phyloP scores from a whole-genome alignment of 2,329 filamentous ascomycete species.

The Colletotrichum brevisporum region DNA sequence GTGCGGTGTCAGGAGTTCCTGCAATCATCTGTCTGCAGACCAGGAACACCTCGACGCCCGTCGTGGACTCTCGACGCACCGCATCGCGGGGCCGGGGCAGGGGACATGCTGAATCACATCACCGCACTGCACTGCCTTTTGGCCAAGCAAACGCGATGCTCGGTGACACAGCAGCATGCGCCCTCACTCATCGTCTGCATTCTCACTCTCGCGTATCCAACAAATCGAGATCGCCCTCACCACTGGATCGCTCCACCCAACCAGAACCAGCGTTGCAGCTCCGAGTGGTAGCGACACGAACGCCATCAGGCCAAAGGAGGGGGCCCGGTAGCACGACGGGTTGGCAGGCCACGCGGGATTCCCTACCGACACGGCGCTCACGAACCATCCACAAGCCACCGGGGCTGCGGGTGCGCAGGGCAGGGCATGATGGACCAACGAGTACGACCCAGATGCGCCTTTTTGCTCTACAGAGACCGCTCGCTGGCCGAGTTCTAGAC shows the following conservation, averaged over 20 bases:
- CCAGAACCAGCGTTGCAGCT: constrained; percentile 20
- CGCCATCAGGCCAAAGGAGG: not conserved
- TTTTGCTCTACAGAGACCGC: constrained; percentile 10
- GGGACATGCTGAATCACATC: not conserved
- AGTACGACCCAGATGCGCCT: constrained; percentile 14
- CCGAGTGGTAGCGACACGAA: constrained; percentile 2
- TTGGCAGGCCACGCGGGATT: constrained; percentile 16
- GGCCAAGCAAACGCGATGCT: constrained; percentile 12
- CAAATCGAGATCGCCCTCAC: constrained; percentile 22
- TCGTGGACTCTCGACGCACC: not conserved
- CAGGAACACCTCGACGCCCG: constrained; percentile 19
- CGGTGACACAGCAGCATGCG: constrained; percentile 11
- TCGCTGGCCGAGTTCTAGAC: constrained; percentile 31
- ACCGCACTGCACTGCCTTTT: constrained; percentile 5
- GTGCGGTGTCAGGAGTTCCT: constrained; percentile 29
- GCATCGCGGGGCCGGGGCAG: not conserved
- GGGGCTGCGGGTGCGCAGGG: not conserved
- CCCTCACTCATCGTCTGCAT: constrained; percentile 5
- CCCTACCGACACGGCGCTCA: constrained; percentile 3
- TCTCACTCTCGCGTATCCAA: constrained; percentile 3
- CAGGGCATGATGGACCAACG: not conserved
- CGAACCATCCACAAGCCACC: not conserved
- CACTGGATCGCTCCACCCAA: constrained; percentile 15
- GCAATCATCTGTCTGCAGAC: constrained; percentile 21
- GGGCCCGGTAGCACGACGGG: constrained; percentile 6